Base-by-base conservation (phyloP, 108 stramenopile species). In the Pelagomonas calceolata region DNA sequence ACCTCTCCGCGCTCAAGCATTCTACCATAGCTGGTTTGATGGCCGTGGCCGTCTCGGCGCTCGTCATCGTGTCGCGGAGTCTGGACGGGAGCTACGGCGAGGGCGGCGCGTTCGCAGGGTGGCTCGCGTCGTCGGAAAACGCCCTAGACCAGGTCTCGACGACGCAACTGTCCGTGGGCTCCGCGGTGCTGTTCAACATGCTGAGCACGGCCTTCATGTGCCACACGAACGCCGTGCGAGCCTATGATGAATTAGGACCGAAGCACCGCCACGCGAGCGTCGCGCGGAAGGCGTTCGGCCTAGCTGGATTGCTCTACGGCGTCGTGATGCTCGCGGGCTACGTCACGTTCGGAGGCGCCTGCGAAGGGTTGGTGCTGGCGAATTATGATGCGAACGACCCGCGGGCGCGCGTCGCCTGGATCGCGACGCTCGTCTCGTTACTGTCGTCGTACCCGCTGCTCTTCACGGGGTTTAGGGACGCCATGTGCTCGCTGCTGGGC, bases 351-450 rank as follows among this genome's bases (percentile, higher is more conserved):
- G 86, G 86, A 4, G 86, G 84, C 68, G 72, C 66, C 31, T 86
- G 81, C 68, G 36, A 76, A 18, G 86, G 86, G 29, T 84, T 84
- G 64, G 75, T 86, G 21, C 70, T 86, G 34, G 65, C 84, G 37
- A 86, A 86, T 70, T 86, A 86, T 68, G 83, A 86, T 68, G 80
- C 83, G 0, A 60, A 45, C 26, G 86, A 86, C 69, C 45, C 84
- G 18, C 76, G 84, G n/a, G 71, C 81, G 30, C 82, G 80, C 60
- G 65, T 86, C 18, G 83, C 76, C 35, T 73, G 86, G 17, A 51
- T 86, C 46, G 81, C 86, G 14, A 86, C 86, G 39, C 39, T 43
- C 39, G 39, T 43, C 9, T 43, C 39, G 39, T 12, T 73, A 44
- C 67, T 73, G 30, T 34, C 35, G 30, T 32, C 46, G 10, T 43